These are phyloP conservation scores for Favolaschia claudopus DNA, from an alignment of 768 basidiomycete species.

Conservation along the genomic window DNA sequence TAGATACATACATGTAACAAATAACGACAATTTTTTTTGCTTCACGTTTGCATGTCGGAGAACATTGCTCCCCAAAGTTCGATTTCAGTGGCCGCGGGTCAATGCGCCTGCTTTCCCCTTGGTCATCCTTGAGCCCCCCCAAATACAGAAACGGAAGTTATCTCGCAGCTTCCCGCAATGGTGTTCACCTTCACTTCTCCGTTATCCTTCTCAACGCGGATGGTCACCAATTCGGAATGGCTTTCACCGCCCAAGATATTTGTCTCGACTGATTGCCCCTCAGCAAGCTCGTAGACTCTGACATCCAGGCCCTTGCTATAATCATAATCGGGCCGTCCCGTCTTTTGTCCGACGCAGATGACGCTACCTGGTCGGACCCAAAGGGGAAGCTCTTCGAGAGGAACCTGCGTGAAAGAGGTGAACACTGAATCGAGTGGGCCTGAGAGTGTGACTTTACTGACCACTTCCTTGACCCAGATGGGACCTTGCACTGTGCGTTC, in stretches of 20 bases:
- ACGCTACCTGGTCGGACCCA: constrained; percentile 69
- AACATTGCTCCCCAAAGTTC: too few relatives aligned
- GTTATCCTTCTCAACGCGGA: constrained; percentile 44
- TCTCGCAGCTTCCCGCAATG: constrained; percentile 24
- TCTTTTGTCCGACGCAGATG: constrained; percentile 61
- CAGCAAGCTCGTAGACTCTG: constrained; percentile 59
- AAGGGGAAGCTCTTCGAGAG: constrained; percentile 69
- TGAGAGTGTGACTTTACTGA: background rate
- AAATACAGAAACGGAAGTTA: constrained; percentile 16
- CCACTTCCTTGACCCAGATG: constrained; percentile 60
- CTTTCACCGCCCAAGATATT: constrained; percentile 55
- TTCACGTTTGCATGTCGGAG: background rate
- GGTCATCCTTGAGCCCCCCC: constrained; percentile 11
- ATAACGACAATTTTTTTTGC: background rate
- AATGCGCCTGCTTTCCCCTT: background rate
- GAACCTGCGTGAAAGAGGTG: constrained; percentile 45
- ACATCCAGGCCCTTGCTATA: constrained; percentile 57
- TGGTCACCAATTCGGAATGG: constrained; percentile 45
- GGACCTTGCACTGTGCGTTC: constrained; percentile 64
- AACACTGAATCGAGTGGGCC: background rate
- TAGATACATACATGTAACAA: background rate
- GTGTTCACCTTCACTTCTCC: constrained; percentile 40
- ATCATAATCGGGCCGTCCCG: constrained; percentile 68
- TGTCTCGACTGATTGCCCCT: constrained; percentile 45
- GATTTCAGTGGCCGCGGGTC: background rate